A percentile compares a stretch with the other conserved stretches of the same genome.
Evolutionary conservation across 2,329 filamentous ascomycete genomes (phyloP).

Genomic region (Bipolaris bicolor): DNA sequence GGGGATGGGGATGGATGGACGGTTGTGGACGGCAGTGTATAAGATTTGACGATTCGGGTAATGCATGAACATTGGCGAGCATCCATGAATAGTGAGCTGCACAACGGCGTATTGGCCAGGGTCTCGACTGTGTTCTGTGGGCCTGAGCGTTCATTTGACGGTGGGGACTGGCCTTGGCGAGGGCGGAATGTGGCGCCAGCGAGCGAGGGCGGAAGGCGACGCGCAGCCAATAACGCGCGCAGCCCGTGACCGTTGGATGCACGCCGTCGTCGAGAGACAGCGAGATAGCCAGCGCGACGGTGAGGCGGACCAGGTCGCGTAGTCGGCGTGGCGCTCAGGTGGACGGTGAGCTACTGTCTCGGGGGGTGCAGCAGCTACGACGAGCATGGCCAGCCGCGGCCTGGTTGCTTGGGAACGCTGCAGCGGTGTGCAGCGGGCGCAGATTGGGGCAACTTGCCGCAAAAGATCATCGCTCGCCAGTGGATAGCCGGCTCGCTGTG

Average conservation of each 20-base stretch:
- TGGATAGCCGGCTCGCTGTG: slow-evolving; percentile 2
- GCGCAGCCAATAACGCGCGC: slow-evolving; percentile 8
- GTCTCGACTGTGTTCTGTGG: slow-evolving; percentile 19
- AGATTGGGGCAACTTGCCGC: background rate
- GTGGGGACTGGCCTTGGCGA: slow-evolving; percentile 7
- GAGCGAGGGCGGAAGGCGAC: slow-evolving; percentile 6
- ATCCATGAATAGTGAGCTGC: slow-evolving; percentile 13
- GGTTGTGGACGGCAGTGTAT: slow-evolving; percentile 4
- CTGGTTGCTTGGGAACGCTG: slow-evolving; percentile 1
- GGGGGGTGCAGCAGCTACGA: slow-evolving; percentile 9
- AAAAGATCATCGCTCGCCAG: slow-evolving; percentile 1
- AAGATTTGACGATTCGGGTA: slow-evolving; percentile 10
- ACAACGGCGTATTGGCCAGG: slow-evolving; percentile 12
- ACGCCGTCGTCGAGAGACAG: background rate
- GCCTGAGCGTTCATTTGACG: slow-evolving; percentile 12
- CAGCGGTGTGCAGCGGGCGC: slow-evolving; percentile 18
- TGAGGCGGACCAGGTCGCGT: slow-evolving; percentile 2
- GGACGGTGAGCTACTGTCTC: slow-evolving; percentile 6
- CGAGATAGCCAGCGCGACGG: background rate
- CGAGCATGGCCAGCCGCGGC: background rate
- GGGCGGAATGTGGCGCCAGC: slow-evolving; percentile 19
- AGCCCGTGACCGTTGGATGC: slow-evolving; percentile 8
- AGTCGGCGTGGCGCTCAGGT: slow-evolving; percentile 7
- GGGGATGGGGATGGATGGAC: slow-evolving; percentile 1
- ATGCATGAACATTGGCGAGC: slow-evolving; percentile 10